Conservation (phyloP, 352 stramenopile genomes). For the Globisporangium nodosum region DNA sequence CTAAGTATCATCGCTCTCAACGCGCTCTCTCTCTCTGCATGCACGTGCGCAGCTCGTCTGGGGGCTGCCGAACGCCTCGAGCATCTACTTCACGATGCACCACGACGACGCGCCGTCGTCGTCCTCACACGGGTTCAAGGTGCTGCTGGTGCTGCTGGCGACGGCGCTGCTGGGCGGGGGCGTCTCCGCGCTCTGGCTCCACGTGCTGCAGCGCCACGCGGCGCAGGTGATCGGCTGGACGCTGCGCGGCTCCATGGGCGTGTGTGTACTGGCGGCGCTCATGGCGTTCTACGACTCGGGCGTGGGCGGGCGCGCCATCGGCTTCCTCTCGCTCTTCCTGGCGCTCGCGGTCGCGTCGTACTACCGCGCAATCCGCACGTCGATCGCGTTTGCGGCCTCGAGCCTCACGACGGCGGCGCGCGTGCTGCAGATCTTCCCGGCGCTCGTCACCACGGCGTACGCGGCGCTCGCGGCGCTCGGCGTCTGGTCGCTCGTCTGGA, state of each 20-base stretch:
- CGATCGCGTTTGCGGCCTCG: slow-evolving; percentile 76
- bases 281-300: slow-evolving; percentile 69
- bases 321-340: slow-evolving; percentile 81
- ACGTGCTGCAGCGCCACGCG: slow-evolving; percentile 70
- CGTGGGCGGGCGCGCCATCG: slow-evolving; percentile 68
- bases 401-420: slow-evolving; percentile 67
- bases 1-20: not conserved
- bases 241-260: slow-evolving; percentile 54
- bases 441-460: slow-evolving; percentile 62
- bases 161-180: slow-evolving; percentile 60
- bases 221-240: slow-evolving; percentile 68
- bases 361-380: slow-evolving; percentile 52
- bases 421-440: slow-evolving; percentile 72
- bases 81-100: slow-evolving; percentile 79
- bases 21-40: not conserved
- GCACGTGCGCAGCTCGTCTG: slow-evolving; percentile 50
- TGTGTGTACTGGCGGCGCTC: slow-evolving; percentile 37
- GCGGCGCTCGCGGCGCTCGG: slow-evolving; percentile 51
- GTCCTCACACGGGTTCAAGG: slow-evolving; percentile 64
- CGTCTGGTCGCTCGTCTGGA: slow-evolving; percentile 77
- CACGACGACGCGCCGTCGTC: slow-evolving; percentile 17
- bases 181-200: slow-evolving; percentile 71
- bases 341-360: slow-evolving; percentile 55
- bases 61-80: slow-evolving; percentile 66
- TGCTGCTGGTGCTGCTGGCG: slow-evolving; percentile 60